phyloP scores from a whole-genome alignment of 2,329 filamentous ascomycete genomes.

The Verticillium alfalfae region DNA sequence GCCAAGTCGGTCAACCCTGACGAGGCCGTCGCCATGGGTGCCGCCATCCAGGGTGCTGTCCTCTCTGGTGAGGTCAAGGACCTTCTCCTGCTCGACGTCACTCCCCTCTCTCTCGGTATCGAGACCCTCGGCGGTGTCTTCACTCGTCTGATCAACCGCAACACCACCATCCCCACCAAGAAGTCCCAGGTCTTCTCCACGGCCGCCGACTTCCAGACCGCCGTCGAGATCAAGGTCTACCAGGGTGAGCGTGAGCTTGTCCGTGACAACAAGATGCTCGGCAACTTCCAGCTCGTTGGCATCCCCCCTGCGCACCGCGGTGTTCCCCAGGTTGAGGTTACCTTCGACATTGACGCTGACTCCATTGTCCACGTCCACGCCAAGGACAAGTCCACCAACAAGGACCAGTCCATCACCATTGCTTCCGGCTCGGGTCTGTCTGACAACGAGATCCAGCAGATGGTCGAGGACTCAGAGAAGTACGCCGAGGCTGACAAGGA shows the following conservation, averaged over 20 bases:
- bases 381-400: constrained; percentile 99
- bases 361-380: constrained; percentile 97
- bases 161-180: constrained; percentile 99
- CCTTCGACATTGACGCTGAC: constrained; percentile 97
- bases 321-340: constrained; percentile 95
- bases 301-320: constrained; percentile 94
- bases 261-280: constrained; percentile 95
- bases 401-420: constrained; percentile 99
- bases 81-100: constrained; percentile 90
- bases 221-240: constrained; percentile 99
- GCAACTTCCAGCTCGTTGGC: constrained; percentile 98
- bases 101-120: constrained; percentile 93
- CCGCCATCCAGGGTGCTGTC: constrained; percentile 94
- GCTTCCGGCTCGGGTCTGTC: constrained; percentile 96
- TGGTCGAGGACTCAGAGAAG: constrained; percentile 97
- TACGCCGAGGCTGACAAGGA: constrained; percentile 94
- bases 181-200: constrained; percentile 99
- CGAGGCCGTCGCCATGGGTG: constrained; percentile 96
- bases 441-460: constrained; percentile 88
- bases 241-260: constrained; percentile 99
- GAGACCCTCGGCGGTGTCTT: constrained; percentile 98
- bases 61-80: constrained; percentile 96
- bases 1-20: constrained; percentile 99
- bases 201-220: constrained; percentile 95
- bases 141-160: constrained; percentile 96